A percentile compares a stretch with the other conserved stretches of the same genome.
phyloP scores from a whole-genome alignment of 1,139 yeast genomes.

The Candida sp. region DNA sequence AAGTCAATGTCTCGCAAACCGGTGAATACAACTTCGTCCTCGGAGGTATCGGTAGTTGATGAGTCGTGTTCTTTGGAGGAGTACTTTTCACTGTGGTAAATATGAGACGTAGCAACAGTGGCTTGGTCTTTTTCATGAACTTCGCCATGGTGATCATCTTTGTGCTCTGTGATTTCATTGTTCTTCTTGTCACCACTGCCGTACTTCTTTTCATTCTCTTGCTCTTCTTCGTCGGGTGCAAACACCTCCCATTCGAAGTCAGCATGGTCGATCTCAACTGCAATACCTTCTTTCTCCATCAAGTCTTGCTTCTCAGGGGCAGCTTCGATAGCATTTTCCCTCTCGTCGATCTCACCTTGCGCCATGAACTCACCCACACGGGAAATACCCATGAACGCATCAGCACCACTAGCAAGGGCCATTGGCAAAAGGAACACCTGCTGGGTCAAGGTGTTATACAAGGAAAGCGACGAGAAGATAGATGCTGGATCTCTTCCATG shows the following conservation, averaged over 20 bases:
- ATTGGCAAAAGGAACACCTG: slow-evolving; percentile 70
- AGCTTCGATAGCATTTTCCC: slow-evolving; percentile 23
- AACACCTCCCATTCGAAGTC: slow-evolving; percentile 71
- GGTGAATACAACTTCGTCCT: slow-evolving; percentile 10
- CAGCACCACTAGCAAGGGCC: slow-evolving; percentile 69
- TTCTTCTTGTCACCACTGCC: slow-evolving; percentile 5
- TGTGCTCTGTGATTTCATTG: slow-evolving; percentile 12
- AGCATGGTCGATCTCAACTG: slow-evolving; percentile 55
- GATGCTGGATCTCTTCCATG: slow-evolving; percentile 62
- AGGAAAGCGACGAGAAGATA: slow-evolving; percentile 80
- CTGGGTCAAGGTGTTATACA: slow-evolving; percentile 64
- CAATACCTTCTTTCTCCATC: slow-evolving; percentile 29
- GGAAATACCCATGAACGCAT: slow-evolving; percentile 66
- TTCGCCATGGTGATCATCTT: slow-evolving; percentile 1
- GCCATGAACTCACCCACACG: slow-evolving; percentile 61
- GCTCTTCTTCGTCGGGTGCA: slow-evolving; percentile 24
- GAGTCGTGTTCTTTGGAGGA: slow-evolving; percentile 11
- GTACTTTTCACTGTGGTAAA: slow-evolving; percentile 5
- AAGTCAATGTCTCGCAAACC: slow-evolving; percentile 23
- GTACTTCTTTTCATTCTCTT: slow-evolving; percentile 9
- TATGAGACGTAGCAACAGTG: slow-evolving; percentile 4
- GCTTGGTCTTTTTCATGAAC: slow-evolving; percentile 3
- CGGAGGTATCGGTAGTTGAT: slow-evolving; percentile 6
- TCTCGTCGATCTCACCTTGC: slow-evolving; percentile 25
- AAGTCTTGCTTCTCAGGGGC: slow-evolving; percentile 23